Evolutionary conservation across 805 yeast genomes (phyloP), one percentile per base, ranked within the genome.

Genomic region (Starmerella stigmatis): DNA sequence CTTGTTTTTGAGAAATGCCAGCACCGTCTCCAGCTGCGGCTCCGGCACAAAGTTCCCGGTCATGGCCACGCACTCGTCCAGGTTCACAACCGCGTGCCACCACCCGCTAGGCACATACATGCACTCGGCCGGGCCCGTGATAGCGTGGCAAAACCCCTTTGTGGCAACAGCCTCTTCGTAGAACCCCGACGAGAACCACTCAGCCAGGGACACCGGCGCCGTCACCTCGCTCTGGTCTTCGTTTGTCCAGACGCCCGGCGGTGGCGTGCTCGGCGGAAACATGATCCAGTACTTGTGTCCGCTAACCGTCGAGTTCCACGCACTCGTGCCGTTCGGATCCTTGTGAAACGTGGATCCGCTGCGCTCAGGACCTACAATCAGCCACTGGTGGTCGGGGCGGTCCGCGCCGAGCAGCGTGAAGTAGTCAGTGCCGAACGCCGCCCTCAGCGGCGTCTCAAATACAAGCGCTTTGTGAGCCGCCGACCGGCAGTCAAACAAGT

Each of bases 11-110:
- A 86, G 71, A 56, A 86, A 86, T 51, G 72, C 64, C 46, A 84
- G 64, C 3, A 77, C 92, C 29, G 70, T 66, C n/a, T 72, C 67
- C 29, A 86, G 61, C 48, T 76, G 75, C 5, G 64, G 58, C 32
- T 60, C 59, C 0, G 95, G 94, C 10, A 85, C 88, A 62, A 88
- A 86, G 61, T 86, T 86, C 52, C 85, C 94, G 0, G 96, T 86
- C 56, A 86, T 64, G 0, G 96, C 96, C 16, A 86, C 78, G 33
- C 60, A 48, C 22, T 58, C 61, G 58, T 81, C 86, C 11, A 86
- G 57, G 56, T 86, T 86, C n/a, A 86, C 83, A 25, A 88, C 96
- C 38, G 78, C 68, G 67, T 86, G 96, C 96, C 96, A 86, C 96
- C 96, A 86, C 0, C 94, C 94, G n/a, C 86, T 72, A 3, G 96